Conservation (phyloP, 352 stramenopile genomes). For the Phytophthora podocarpi region DNA sequence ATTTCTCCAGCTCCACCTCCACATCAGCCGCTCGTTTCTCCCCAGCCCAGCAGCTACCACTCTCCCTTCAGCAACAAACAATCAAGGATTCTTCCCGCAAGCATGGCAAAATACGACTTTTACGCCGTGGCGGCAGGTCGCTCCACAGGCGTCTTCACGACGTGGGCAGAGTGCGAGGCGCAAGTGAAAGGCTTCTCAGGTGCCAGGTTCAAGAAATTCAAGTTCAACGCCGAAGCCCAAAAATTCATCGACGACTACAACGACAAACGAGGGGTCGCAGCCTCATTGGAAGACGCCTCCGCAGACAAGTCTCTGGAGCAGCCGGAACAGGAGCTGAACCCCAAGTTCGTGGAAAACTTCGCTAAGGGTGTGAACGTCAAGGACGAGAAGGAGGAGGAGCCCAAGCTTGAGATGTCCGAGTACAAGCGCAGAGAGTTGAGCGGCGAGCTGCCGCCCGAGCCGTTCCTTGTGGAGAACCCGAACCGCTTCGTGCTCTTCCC, state of each 20-base stretch:
- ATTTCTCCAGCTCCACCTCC: slow-evolving; percentile 1
- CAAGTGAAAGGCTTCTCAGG: slow-evolving; percentile 64
- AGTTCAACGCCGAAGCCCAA: slow-evolving; percentile 47
- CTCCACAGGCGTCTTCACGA: slow-evolving; percentile 55
- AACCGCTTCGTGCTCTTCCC: slow-evolving; percentile 98
- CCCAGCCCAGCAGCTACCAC: background rate
- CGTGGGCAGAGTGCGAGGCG: slow-evolving; percentile 52
- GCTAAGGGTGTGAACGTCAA: slow-evolving; percentile 21
- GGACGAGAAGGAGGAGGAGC: slow-evolving; percentile 28
- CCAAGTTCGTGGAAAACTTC: slow-evolving; percentile 28
- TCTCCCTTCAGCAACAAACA: too few species aligned
- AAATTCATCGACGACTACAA: slow-evolving; percentile 47
- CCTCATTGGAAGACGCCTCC: slow-evolving; percentile 24
- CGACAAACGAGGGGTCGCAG: too few species aligned
- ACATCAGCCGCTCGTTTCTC: background rate
- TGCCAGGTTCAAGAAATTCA: slow-evolving; percentile 72
- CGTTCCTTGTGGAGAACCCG: slow-evolving; percentile 95
- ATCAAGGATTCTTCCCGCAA: too few species aligned
- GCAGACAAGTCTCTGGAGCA: slow-evolving; percentile 31
- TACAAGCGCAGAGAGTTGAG: slow-evolving; percentile 90
- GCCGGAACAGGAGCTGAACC: slow-evolving; percentile 34
- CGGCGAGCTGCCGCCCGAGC: slow-evolving; percentile 88
- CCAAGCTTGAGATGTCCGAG: slow-evolving; percentile 64
- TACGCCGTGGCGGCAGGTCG: slow-evolving; percentile 29
- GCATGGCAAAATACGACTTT: slow-evolving; percentile 8